Conservation (phyloP, 108 stramenopile genomes). For the Fistulifera pelliculosa region DNA sequence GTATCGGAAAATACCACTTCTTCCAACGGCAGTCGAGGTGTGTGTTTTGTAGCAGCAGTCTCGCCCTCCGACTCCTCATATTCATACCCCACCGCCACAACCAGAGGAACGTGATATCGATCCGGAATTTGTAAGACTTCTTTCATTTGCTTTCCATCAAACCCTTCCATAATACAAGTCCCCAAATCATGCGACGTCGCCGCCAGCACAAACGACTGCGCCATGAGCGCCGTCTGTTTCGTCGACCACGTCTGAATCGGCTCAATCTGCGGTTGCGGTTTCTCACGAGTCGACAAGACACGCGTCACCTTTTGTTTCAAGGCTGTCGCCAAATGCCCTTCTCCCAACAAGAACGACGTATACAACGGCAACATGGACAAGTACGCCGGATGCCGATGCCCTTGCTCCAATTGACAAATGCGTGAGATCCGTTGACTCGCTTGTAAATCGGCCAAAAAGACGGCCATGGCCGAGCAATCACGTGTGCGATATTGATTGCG, state of each 20-base stretch:
- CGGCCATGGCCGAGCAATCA: constrained; percentile 60
- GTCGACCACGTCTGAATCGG: constrained; percentile 64
- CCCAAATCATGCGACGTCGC: constrained; percentile 58
- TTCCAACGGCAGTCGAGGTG: constrained; percentile 44
- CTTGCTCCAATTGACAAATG: constrained; percentile 47
- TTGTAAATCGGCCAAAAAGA: constrained; percentile 70
- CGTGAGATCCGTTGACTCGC: constrained; percentile 55
- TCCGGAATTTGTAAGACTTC: constrained; percentile 63
- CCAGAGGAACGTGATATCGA: constrained; percentile 59
- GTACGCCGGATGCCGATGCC: constrained; percentile 49
- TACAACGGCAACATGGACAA: constrained; percentile 49
- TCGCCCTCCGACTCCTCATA: constrained; percentile 28
- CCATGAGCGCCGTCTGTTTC: constrained; percentile 57
- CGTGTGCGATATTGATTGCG: constrained; percentile 68
- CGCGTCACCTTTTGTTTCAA: constrained; percentile 47
- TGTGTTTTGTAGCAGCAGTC: not conserved
- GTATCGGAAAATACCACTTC: constrained; percentile 71
- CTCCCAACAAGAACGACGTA: constrained; percentile 63
- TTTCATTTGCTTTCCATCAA: constrained; percentile 46
- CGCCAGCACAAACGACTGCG: constrained; percentile 49
- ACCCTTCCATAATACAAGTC: constrained; percentile 79
- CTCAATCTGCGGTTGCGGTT: constrained; percentile 70
- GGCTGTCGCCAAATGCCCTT: constrained; percentile 54
- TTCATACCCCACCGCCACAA: constrained; percentile 66
- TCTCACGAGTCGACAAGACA: constrained; percentile 22